Conservation (phyloP, 148 eudicot species). For the Diospyros kaki region DNA sequence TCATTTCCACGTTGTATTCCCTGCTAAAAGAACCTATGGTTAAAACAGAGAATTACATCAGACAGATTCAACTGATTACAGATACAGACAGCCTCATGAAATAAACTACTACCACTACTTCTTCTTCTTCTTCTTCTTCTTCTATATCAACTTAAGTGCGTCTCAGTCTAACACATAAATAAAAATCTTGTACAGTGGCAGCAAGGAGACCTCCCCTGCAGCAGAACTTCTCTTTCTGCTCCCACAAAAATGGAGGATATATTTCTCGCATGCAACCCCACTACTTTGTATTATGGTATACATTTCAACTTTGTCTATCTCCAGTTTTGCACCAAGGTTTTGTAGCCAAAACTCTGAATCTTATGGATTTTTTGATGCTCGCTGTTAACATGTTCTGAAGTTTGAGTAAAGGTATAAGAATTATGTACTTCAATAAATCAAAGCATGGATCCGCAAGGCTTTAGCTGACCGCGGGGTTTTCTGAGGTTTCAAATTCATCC, state of each 20-base stretch:
- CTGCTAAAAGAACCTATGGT: not conserved
- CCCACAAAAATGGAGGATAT: no score
- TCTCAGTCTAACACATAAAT: not conserved
- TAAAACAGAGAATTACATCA: not conserved
- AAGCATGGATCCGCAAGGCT: not conserved
- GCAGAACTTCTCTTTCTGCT: not conserved
- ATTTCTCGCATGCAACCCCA: no score
- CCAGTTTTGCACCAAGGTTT: not conserved
- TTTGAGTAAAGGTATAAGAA: not conserved
- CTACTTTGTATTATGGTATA: no score
- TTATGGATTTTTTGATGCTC: not conserved
- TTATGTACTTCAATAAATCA: not conserved
- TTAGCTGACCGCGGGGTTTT: no score
- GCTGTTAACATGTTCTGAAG: not conserved
- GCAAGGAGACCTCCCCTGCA: not conserved
- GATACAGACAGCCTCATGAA: not conserved
- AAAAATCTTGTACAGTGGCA: not conserved
- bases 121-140: conserved; percentile 2
- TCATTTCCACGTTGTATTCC: not conserved
- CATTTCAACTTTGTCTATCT: not conserved
- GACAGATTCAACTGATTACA: not conserved
- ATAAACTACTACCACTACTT: not conserved
- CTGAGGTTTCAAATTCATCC: not conserved
- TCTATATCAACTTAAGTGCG: not conserved
- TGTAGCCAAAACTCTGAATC: not conserved